Evolutionary conservation across 1,284 basidiomycete species (phyloP).

Genomic region (Thecaphora thlaspeos): DNA sequence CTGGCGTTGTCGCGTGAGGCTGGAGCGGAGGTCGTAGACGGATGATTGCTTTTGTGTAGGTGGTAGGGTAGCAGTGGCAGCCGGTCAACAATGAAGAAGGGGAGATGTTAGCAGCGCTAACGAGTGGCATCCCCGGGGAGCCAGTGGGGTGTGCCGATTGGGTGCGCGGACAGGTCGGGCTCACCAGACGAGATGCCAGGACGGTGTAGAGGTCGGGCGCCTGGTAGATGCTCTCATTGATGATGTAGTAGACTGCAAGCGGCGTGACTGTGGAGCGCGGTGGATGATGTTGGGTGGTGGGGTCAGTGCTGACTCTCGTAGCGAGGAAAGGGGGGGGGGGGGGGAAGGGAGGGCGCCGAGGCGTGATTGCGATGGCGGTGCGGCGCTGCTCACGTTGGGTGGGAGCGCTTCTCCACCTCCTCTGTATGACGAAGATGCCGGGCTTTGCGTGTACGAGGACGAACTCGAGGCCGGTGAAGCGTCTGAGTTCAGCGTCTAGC

Average conservation of each 20-base stretch:
- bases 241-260: conserved; percentile 47
- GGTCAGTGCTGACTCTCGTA: conserved; percentile 11
- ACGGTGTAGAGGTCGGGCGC: conserved; percentile 51
- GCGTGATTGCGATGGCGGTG: background rate
- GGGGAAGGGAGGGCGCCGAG: no score
- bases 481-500: conserved; percentile 40
- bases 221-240: conserved; percentile 49
- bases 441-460: conserved; percentile 42
- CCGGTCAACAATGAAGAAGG: no score
- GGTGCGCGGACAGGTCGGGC: no score
- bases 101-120: no score
- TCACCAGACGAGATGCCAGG: conserved; percentile 40
- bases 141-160: no score
- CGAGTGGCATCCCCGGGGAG: no score
- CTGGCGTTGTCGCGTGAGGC: conserved; percentile 25
- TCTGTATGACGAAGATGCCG: conserved; percentile 46
- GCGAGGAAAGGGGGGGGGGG: background rate
- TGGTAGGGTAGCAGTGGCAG: no score
- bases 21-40: conserved; percentile 29
- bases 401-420: conserved; percentile 31
- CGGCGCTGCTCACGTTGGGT: conserved; percentile 3
- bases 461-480: conserved; percentile 51
- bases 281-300: no score
- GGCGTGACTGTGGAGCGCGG: conserved; percentile 18
- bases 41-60: conserved; percentile 47